Base-by-base conservation (phyloP, 2,329 filamentous ascomycete genomes). In the Thelonectria rubi region DNA sequence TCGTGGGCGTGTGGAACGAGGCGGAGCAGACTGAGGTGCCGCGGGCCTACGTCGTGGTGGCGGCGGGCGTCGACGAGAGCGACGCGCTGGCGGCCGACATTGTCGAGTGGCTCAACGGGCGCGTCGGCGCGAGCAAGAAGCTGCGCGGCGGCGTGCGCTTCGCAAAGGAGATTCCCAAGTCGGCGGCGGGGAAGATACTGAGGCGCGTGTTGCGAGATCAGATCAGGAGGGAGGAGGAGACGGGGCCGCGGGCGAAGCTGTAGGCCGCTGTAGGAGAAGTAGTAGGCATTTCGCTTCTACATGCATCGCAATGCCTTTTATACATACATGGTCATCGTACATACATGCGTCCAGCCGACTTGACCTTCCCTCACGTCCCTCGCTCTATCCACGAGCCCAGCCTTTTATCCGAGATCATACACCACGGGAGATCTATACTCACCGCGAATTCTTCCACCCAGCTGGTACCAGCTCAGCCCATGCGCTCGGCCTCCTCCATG, bases 401-500 rank as follows among this genome's bases (percentile, higher is more conserved):
- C 15, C 37, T 24, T 15, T 37, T 58, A 30, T 46, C 46, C 20
- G 46, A 37, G 15, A 40, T 60, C 14, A 43, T 57, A 49, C 34
- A 37, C 10, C 42, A 14, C 24, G 7, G 48, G 26, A 17, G 42
- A 6, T 30, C 39, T 39, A 42, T 43, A 32, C 15, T 47, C 26
- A 39, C n/a, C 49, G 46, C 40, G 17, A 24, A 3, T 55, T 39
- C 2, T 34, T 48, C 32, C n/a, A 12, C 17, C 21, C 48, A n/a
- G n/a, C n/a, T n/a, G n/a, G n/a, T n/a, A n/a, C n/a, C n/a, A 17
- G 18, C 64, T 74, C 74, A 88, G 53, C 80, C 85, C 73, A 96
- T 80, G 78, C 88, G 92, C 84, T 98, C 94, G 0, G 92, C 89
- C 82, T 98, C 94, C 67, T 96, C 92, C 63, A 99, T 78, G 73